A percentile compares a stretch with the other conserved stretches of the same genome.
Conservation (phyloP, 129 eudicot species). For the sunflower (Helianthus annuus) region HanXRQr2.0-SUNRISE NC_035434.2:26936525-26937024, state of each 20-base stretch:
- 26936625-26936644: constrained; percentile 63
- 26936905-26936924: no score
- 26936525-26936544: neutral
- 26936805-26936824: constrained; percentile 65
- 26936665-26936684: constrained; percentile 76
- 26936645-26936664: constrained; percentile 47
- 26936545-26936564: constrained; percentile 24
- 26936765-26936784: constrained; percentile 79
- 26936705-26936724: constrained; percentile 73
- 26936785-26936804: constrained; percentile 72
- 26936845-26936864: neutral
- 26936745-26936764: constrained; percentile 73
- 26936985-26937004: neutral
- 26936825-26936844: constrained; percentile 27
- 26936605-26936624: constrained; percentile 63
- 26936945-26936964: neutral
- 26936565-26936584: constrained; percentile 23
- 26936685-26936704: constrained; percentile 74
- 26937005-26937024: no score
- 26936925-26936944: neutral
- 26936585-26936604: constrained; percentile 42
- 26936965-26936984: neutral
- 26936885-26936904: neutral
- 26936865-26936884: neutral
- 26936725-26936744: constrained; percentile 90